phyloP scores from a whole-genome alignment of 1,139 yeast species.

The Blastobotrys indianensis region DNA sequence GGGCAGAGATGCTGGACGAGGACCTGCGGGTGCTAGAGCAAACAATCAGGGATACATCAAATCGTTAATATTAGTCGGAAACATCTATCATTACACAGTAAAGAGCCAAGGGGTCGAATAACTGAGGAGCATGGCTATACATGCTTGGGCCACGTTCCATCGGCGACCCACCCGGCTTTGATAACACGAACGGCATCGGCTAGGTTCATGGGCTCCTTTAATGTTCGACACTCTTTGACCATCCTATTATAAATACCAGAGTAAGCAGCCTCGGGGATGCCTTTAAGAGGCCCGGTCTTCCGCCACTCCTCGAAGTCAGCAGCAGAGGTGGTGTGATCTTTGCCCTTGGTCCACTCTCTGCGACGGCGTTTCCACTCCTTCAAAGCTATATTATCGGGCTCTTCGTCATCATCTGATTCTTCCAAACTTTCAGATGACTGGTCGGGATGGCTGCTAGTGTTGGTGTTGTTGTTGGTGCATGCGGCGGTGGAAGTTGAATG shows the following conservation, averaged over 20 bases:
- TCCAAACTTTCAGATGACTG: conserved; percentile 2
- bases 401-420: conserved; percentile 24
- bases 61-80: neutral
- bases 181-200: conserved; percentile 47
- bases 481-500: neutral
- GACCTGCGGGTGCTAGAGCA: conserved; percentile 45
- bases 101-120: neutral
- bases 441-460: neutral
- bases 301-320: conserved; percentile 12
- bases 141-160: conserved; percentile 37
- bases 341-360: conserved; percentile 25
- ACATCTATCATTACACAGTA: neutral
- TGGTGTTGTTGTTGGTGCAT: neutral
- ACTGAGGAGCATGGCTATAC: neutral
- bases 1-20: conserved; percentile 46
- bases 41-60: conserved; percentile 14
- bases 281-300: conserved; percentile 15
- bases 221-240: conserved; percentile 47
- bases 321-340: conserved; percentile 13
- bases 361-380: conserved; percentile 29
- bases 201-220: conserved; percentile 48
- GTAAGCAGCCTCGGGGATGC: conserved; percentile 29
- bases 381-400: conserved; percentile 27
- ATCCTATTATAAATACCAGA: conserved; percentile 43
- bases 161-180: conserved; percentile 56